A percentile compares a stretch with the other conserved stretches of the same genome.
Evolutionary conservation across 805 yeast genomes (phyloP).

Genomic region (Hanseniaspora lindneri): DNA sequence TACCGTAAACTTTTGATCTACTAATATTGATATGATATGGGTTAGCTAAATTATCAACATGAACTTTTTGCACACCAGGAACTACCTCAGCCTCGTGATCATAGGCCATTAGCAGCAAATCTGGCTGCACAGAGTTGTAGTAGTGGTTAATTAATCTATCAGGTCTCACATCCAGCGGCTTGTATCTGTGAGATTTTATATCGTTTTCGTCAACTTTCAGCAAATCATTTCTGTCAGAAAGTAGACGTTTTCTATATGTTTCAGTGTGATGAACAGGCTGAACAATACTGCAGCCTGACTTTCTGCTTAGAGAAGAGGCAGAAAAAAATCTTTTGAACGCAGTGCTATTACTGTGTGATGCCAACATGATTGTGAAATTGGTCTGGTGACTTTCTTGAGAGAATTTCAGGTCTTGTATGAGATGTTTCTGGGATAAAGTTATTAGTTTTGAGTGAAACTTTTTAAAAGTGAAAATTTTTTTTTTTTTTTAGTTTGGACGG

Average conservation of each 20-base stretch:
- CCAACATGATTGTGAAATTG: too few relatives aligned
- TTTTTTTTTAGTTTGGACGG: neutral
- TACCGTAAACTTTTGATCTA: conserved; percentile 61
- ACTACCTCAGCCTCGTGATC: conserved; percentile 46
- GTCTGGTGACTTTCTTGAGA: too few relatives aligned
- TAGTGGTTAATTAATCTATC: conserved; percentile 75
- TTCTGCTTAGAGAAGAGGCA: conserved; percentile 19
- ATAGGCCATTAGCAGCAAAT: conserved; percentile 65
- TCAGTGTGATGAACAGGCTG: conserved; percentile 89
- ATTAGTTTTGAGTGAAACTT: neutral
- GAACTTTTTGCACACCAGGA: conserved; percentile 51
- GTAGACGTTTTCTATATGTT: conserved; percentile 55
- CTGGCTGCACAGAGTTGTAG: conserved; percentile 59
- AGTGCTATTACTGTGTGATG: neutral
- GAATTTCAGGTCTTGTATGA: neutral
- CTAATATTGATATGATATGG: conserved; percentile 85
- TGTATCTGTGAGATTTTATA: conserved; percentile 64
- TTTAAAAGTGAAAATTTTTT: neutral
- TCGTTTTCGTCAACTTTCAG: conserved; percentile 58
- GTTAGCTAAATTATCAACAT: conserved; percentile 77
- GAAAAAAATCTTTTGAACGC: conserved; percentile 9
- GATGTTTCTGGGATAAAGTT: neutral
- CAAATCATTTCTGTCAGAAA: conserved; percentile 65
- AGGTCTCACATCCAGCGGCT: conserved; percentile 61
- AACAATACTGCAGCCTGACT: conserved; percentile 57